These are phyloP conservation scores for Gardenia jasminoides DNA, from an alignment of 257 asterid species.

Conservation along the genomic window DNA sequence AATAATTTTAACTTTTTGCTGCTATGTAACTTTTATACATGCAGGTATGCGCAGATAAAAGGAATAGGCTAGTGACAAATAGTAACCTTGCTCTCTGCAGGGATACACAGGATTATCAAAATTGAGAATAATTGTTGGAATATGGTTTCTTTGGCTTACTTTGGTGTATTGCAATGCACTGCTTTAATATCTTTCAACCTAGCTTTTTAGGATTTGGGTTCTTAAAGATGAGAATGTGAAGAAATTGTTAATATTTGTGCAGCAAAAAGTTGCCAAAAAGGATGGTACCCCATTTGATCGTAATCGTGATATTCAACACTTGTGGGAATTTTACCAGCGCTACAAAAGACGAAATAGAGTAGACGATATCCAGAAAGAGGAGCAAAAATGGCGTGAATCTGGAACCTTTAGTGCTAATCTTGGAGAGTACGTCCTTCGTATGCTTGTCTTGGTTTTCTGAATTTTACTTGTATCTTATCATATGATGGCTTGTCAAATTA, in stretches of 20 bases:
- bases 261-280: conserved; percentile 94
- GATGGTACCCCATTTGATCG: conserved; percentile 87
- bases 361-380: conserved; percentile 87
- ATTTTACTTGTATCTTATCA: neutral
- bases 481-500: neutral
- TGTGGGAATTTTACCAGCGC: conserved; percentile 89
- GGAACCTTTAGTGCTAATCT: conserved; percentile 69
- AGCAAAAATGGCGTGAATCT: conserved; percentile 85
- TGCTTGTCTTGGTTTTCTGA: conserved; percentile 1
- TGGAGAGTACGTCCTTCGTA: conserved; percentile 58
- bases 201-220: neutral
- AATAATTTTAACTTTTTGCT: conserved; percentile 3
- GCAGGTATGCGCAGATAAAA: neutral
- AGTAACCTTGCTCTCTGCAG: neutral
- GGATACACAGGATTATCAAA: neutral
- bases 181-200: neutral
- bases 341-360: conserved; percentile 81
- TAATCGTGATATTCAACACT: conserved; percentile 70
- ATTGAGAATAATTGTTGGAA: neutral
- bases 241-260: conserved; percentile 22
- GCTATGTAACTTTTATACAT: neutral
- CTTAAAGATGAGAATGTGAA: neutral
- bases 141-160: neutral
- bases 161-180: neutral
- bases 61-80: neutral